phyloP scores from a whole-genome alignment of 805 yeast species.

The Pichia deserticola region DNA sequence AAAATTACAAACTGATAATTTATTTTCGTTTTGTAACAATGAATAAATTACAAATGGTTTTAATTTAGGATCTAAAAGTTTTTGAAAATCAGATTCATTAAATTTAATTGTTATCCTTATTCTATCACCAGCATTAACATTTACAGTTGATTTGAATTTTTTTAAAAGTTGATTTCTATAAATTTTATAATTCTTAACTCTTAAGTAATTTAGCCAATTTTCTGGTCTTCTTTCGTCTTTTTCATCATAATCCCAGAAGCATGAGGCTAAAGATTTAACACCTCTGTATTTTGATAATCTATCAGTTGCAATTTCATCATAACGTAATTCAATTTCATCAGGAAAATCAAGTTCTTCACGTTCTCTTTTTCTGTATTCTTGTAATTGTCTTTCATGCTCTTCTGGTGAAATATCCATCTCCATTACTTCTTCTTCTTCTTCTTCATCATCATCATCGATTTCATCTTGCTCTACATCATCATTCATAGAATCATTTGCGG shows the following conservation, averaged over 20 bases:
- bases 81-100: constrained; percentile 40
- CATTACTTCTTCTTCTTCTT: constrained; percentile 39
- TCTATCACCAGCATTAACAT: constrained; percentile 55
- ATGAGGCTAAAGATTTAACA: constrained; percentile 67
- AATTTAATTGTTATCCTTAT: constrained; percentile 55
- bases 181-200: constrained; percentile 70
- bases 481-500: constrained; percentile 20
- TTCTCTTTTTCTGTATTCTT: constrained; percentile 58
- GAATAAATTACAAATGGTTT: constrained; percentile 63
- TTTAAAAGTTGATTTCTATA: constrained; percentile 64
- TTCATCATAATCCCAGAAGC: constrained; percentile 87
- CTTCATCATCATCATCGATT: constrained; percentile 24
- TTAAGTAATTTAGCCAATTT: constrained; percentile 68
- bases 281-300: constrained; percentile 79
- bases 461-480: constrained; percentile 27
- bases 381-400: constrained; percentile 75
- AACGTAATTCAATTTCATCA: constrained; percentile 84
- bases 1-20: constrained; percentile 74
- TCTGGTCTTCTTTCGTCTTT: constrained; percentile 62
- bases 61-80: constrained; percentile 34
- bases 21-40: constrained; percentile 78
- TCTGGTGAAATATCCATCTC: constrained; percentile 71
- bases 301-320: constrained; percentile 67
- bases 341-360: constrained; percentile 89
- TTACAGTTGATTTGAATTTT: constrained; percentile 42